Base-by-base conservation (phyloP, 257 asterid species). In the Fraxinus excelsior region DNA sequence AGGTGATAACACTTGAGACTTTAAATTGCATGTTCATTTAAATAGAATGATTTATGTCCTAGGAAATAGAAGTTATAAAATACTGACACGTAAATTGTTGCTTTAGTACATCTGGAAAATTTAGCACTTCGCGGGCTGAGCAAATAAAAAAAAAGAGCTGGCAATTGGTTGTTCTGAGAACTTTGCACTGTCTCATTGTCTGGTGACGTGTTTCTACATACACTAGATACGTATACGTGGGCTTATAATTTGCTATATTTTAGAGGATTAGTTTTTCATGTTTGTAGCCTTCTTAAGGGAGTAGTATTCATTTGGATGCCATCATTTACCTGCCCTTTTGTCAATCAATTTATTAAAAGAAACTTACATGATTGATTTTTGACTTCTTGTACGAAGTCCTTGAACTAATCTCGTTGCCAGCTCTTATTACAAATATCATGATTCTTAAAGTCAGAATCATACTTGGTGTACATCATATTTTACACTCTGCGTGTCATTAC, bases 321-420 rank as follows among this genome's bases (percentile, higher is more conserved):
- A 74, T 65, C 83, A 67, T 72, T 84, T 80, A 86, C 85, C 82
- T 84, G 85, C 78, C 79, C 81, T 84, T 86, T 84, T 86, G 86
- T 79, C 85, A 40, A 5, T 79, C 85, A 40, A 5, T 64, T 74
- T 37, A 68, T 26, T 64, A 8, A 79, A 37, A 44, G 11, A 23
- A 37, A 66, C 72, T 67, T 76, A 51, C 67, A 81, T 75, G 81
- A 67, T 80, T 71, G 65, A 34, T 28, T 34, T 79, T 76, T 72
- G 51, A 7, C 78, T 72, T 75, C 40, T 74, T 68, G 82, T 80
- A 40, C 70, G 69, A 79, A 83, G 84, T 80, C 86, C 79, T 71
- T 79, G 88, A 64, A 78, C 75, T 80, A 28, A 65, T 70, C 76
- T 73, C 28, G 80, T 34, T 70, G 76, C 80, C 88, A 75, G 81